These are phyloP conservation scores for Fusarium pininemorale DNA, from an alignment of 2,329 filamentous ascomycete species.

Conservation along the genomic window DNA sequence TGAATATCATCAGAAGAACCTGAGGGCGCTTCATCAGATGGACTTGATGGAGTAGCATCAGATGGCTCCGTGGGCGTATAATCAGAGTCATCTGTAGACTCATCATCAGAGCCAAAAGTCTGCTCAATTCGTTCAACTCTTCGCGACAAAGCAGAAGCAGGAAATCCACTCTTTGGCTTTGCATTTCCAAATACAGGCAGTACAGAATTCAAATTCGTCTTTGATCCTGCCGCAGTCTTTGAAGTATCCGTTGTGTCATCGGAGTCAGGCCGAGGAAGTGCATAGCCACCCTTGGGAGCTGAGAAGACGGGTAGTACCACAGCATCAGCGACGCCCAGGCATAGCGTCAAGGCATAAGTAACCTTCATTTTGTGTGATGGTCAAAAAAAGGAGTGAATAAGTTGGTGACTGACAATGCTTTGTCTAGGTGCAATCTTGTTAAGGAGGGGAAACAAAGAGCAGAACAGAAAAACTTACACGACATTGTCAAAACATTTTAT, in stretches of 20 bases:
- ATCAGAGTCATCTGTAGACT: neutral
- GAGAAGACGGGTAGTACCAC: neutral
- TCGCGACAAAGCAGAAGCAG: neutral
- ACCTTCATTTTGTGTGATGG: constrained; percentile 1
- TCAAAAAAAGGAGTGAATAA: neutral
- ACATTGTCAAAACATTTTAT: constrained; percentile 5
- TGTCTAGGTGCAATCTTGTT: neutral
- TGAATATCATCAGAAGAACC: neutral
- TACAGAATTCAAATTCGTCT: neutral
- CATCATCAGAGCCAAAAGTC: neutral
- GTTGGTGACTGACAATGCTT: neutral
- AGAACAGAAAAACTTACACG: neutral
- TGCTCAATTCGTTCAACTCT: neutral
- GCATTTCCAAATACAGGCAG: neutral
- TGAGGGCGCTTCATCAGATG: neutral
- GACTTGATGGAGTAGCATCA: too few species aligned
- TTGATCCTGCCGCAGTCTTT: neutral
- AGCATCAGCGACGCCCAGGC: constrained; percentile 2
- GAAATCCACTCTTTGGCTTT: neutral
- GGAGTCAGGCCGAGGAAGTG: neutral
- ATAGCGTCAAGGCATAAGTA: constrained; percentile 1
- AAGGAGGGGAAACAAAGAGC: neutral
- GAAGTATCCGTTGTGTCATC: neutral
- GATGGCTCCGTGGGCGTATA: neutral
- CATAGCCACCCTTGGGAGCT: constrained; percentile 3